Conservation (phyloP, 164 flowering plant species). For the Nymphaea colorata region DNA sequence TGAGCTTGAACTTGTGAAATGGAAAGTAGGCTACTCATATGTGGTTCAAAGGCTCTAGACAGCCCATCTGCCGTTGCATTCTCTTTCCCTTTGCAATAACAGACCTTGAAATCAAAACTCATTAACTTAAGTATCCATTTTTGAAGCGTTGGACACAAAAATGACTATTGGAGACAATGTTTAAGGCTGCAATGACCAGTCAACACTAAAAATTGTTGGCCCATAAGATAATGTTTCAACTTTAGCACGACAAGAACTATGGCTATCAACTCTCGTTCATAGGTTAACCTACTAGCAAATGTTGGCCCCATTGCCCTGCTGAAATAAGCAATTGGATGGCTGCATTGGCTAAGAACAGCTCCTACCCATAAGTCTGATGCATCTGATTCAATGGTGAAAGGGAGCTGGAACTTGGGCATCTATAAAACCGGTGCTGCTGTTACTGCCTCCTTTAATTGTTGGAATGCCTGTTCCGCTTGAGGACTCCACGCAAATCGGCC, state of each 20-base stretch:
- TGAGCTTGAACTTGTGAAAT: too few species aligned
- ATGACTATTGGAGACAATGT: too few species aligned
- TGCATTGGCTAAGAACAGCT: background rate
- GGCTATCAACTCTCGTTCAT: constrained; percentile 3
- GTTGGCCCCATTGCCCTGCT: background rate
- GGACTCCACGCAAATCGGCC: background rate
- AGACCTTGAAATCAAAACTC: background rate
- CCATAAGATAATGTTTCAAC: background rate
- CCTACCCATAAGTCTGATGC: constrained; percentile 1
- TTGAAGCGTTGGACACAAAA: too few species aligned
- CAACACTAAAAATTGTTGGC: background rate
- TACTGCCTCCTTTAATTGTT: background rate
- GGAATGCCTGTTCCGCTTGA: background rate
- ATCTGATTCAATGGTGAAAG: background rate
- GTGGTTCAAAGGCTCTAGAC: background rate
- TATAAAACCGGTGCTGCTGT: background rate
- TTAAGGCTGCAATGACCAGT: background rate
- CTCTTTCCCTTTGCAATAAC: background rate
- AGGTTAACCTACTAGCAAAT: background rate
- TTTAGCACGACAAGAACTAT: background rate
- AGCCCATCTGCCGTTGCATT: background rate
- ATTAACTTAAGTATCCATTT: background rate
- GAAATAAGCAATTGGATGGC: background rate
- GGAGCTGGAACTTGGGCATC: background rate
- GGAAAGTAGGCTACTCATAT: too few species aligned